A percentile compares a stretch with the other conserved stretches of the same genome.
These are phyloP conservation scores for Limonium bicolor DNA, from an alignment of 148 eudicot species.

Conservation along the genomic window DNA sequence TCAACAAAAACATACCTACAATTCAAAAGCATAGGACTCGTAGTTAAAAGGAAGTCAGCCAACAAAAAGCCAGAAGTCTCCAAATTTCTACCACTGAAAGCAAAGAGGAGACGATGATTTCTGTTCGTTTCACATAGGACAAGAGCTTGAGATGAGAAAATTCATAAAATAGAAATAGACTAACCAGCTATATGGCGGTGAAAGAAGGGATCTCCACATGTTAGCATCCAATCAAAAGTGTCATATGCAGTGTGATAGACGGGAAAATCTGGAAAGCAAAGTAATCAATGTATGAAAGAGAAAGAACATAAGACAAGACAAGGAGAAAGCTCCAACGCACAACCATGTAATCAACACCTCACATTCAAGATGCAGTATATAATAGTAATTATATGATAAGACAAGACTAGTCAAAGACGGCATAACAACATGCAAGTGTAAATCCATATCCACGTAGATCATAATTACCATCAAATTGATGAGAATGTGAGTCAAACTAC, in stretches of 20 bases:
- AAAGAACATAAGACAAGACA: too few species aligned
- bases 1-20: conserved; percentile 76
- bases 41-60: conserved; percentile 87
- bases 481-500: too few species aligned
- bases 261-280: conserved; percentile 47
- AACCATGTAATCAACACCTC: too few species aligned
- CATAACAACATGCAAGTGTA: too few species aligned
- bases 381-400: too few species aligned
- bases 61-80: conserved; percentile 85
- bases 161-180: conserved; percentile 5
- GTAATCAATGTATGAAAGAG: background rate
- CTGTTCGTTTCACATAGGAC: background rate
- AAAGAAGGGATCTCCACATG: conserved; percentile 69
- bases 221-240: conserved; percentile 74
- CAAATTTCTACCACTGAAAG: conserved; percentile 54
- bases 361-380: too few species aligned
- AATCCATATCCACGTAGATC: too few species aligned
- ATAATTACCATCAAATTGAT: too few species aligned
- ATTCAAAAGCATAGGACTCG: conserved; percentile 42
- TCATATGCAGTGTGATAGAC: conserved; percentile 95
- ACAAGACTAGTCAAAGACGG: too few species aligned
- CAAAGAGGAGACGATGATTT: background rate
- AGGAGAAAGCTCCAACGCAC: too few species aligned
- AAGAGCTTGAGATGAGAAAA: background rate
- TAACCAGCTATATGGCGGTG: conserved; percentile 83